Base-by-base conservation (phyloP, 1,284 basidiomycete species). In the Coniferiporia sulphurascens region DNA sequence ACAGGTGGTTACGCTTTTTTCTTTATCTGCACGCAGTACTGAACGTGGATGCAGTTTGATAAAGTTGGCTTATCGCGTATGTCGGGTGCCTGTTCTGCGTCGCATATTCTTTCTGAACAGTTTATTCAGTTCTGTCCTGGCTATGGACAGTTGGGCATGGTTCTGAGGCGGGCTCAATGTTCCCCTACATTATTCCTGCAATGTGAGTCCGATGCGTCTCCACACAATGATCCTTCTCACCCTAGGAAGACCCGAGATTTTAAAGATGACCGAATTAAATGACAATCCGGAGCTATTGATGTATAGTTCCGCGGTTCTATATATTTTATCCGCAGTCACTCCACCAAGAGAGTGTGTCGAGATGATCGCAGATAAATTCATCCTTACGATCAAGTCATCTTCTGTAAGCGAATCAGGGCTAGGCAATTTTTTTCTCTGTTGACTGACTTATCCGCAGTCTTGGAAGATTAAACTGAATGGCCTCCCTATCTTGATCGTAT, bases 261-360 rank as follows among this genome's bases (percentile, higher is more conserved):
- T 91, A 62, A 83, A 81, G 62, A 91, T 91, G 89, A 87, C 83
- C 64, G 91, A 91, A 70, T 80, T 93, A 58, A 89, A 86, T 66
- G 89, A 89, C 71, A 89, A 80, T 70, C 80, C 82, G 17, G 90
- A 89, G 65, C 70, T 89, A 63, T 86, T 88, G 68, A 76, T 78
- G 44, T 89, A 89, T 68, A 88, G 87, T 65, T 81, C 83, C 52
- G 86, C 83, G 4, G 84, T 91, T n/a, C 71, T 91, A 52, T 88
- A 89, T 65, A 81, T 89, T 53, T 73, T 92, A 51, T 89, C 89
- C 21, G 85, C 85, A 5, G 78, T 89, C 55, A 78, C 82, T 17
- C 79, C 86, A 22, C 84, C 88, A 10, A 71, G 75, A 22, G 81
- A 85, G 60, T 87, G 83, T 66, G 78, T 87, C 36, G 81, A 82